Evolutionary conservation across 208 protist species (phyloP), one percentile per base, ranked within the genome.

Genomic region (Leishmania lainsoni): DNA sequence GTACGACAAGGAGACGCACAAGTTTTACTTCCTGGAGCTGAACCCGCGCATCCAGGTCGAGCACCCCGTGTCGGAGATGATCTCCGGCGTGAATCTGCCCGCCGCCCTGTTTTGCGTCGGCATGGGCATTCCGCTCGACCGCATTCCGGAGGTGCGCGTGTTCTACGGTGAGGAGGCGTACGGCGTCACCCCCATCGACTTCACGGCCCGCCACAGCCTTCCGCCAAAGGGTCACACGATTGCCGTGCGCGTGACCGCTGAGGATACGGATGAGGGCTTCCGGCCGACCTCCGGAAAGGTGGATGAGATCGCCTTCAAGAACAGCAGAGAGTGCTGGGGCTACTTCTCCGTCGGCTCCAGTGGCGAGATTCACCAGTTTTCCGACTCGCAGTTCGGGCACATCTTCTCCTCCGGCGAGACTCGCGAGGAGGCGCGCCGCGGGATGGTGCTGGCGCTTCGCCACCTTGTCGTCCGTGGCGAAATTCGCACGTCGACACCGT

Each of bases 351-450:
- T 99, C 48, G 79, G 81, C 69, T 87, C 91, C 1, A 88, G 91
- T 10, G 97, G 95, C 68, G 94, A 91, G 49, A 92, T 99, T 32
- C 97, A 99, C 78, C 94, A 98, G 89, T 99, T 93, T 77, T 94
- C 98, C 8, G 98, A 99, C 90, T 99, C 98, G 51, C 98, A 99
- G 87, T 99, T 99, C 87, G 99, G 98, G n/a, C 98, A 99, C 83
- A 96, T 99, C 79, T 99, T 99, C 88, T 95, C 98, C 35, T 95
- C 89, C 51, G 98, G 97, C 72, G 81, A 87, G 20, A 99, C 90
- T 42, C 93, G 99, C 74, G 98, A 99, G 85, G 96, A 98, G 12
- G 97, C 98, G 17, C 92, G 98, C 35, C 93, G 96, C 45, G 91
- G 90, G 42, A 97, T 99, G 96, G 87, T 98, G 49, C 81, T 98